These are phyloP conservation scores for Phytophthora tentaculata DNA, from an alignment of 352 stramenopile genomes.

Conservation along the genomic window DNA sequence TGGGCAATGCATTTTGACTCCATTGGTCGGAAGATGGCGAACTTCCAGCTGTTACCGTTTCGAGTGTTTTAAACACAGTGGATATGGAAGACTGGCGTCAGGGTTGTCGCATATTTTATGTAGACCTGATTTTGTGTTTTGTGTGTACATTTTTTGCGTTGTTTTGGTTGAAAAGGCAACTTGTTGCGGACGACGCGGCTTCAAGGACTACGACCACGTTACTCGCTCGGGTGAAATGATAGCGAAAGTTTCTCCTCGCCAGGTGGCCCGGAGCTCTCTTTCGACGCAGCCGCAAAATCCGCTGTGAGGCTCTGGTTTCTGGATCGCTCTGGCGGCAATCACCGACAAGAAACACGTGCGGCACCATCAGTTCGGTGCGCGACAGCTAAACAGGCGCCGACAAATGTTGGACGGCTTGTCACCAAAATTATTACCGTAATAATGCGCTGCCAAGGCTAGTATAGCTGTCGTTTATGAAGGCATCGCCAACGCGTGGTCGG, in stretches of 20 bases:
- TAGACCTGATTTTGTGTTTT: too few relatives aligned
- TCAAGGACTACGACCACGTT: slow-evolving; percentile 19
- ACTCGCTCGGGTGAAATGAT: slow-evolving; percentile 18
- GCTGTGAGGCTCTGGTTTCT: slow-evolving; percentile 27
- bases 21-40: slow-evolving; percentile 11
- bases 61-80: slow-evolving; percentile 1
- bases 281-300: slow-evolving; percentile 13
- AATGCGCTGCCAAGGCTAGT: neutral
- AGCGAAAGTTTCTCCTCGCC: slow-evolving; percentile 22
- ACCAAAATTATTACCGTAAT: neutral
- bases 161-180: too few relatives aligned
- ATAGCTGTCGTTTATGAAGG: neutral
- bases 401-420: slow-evolving; percentile 3
- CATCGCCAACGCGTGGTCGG: slow-evolving; percentile 12
- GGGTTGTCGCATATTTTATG: slow-evolving; percentile 27
- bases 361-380: slow-evolving; percentile 20
- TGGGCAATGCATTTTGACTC: neutral
- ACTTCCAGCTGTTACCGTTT: neutral
- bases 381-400: slow-evolving; percentile 18
- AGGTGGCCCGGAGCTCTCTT: slow-evolving; percentile 21
- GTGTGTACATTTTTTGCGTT: too few relatives aligned
- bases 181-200: slow-evolving; percentile 3
- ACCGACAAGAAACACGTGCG: slow-evolving; percentile 28
- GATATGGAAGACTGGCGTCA: slow-evolving; percentile 26
- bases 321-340: slow-evolving; percentile 18